Conservation (phyloP, 2,329 filamentous ascomycete species). For the Aspergillus latus region DNA sequence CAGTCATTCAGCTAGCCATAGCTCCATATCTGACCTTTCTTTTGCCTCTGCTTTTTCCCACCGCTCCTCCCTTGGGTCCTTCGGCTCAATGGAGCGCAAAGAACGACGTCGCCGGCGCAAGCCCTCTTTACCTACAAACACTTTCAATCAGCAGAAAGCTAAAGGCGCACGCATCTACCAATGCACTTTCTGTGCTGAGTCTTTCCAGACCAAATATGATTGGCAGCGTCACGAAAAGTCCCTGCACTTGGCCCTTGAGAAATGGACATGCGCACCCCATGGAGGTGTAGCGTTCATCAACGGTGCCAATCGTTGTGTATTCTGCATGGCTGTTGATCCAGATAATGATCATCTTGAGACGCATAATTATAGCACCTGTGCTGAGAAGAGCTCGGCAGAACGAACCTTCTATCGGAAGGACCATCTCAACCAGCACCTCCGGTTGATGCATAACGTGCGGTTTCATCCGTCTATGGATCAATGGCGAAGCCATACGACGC, state of each 20-base stretch:
- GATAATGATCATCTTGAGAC: conserved; percentile 47
- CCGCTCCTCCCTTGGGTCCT: not conserved
- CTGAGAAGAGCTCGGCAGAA: conserved; percentile 38
- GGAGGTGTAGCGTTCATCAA: conserved; percentile 8
- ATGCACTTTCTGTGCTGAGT: conserved; percentile 29
- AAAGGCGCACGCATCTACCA: conserved; percentile 12
- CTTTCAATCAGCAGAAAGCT: not conserved
- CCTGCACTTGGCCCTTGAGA: conserved; percentile 24
- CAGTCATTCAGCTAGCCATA: not conserved
- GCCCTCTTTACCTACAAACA: not conserved
- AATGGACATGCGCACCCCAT: conserved; percentile 22
- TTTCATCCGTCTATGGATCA: conserved; percentile 15
- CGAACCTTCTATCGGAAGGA: conserved; percentile 56
- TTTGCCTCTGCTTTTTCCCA: not conserved
- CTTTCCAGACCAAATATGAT: conserved; percentile 28
- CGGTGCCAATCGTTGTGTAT: not conserved
- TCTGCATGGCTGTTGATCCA: conserved; percentile 34
- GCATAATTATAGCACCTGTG: conserved; percentile 51
- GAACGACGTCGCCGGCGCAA: not conserved
- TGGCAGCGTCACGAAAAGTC: conserved; percentile 28
- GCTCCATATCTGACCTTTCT: not conserved
- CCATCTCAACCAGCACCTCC: conserved; percentile 54
- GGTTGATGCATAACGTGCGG: conserved; percentile 51
- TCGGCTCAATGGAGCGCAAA: not conserved
- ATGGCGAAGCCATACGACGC: conserved; percentile 33